Evolutionary conservation across 257 asterid species (phyloP), one percentile per base, ranked within the genome.

Genomic region (Datura wrightii): DNA sequence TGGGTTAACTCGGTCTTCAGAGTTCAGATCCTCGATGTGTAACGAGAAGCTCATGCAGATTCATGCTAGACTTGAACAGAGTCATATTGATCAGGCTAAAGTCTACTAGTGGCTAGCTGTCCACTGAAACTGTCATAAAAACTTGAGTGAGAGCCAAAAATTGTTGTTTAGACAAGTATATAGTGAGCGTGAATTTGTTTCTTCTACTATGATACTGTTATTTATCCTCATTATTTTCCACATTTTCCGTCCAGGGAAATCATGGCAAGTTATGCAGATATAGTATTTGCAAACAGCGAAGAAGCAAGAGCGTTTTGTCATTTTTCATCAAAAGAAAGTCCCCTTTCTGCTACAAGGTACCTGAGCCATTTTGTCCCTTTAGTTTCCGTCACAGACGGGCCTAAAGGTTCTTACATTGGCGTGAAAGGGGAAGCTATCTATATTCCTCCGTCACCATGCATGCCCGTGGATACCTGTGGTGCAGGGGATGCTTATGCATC

Each of bases 401-500:
- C 94, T 46, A 92, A 90, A 86, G 99, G 99, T 37, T 96, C 99
- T 58, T 96, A 93, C 86, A 90, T 96, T 13, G 99, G 99, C 19
- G 92, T 92, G 62, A 96, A 93, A 86, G 99, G 99, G 85, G 98
- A 94, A 85, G 97, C 95, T 15, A 87, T 95, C 13, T 96, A 92
- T 84, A 89, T 96, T 79, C 99, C 98, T 83, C 98, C 99, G n/a
- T 88, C 97, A 18, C 97, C 93, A 5, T 96, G 99, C 78, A 89
- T 81, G 67, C 93, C 98, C 0, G 87, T 91, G 36, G 99, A 96
- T 84, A 96, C 98, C 54, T 96, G 99, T 89, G 99, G 99, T 55
- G 99, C 99, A 44, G 99, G 99, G 70, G 99, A 96, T 90, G 99
- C 98, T 52, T 96, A 96, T 84, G 99, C 99, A 66, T 93, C 99